These are phyloP conservation scores for Crassisporium funariophilum DNA, from an alignment of 768 basidiomycete genomes.

Conservation along the genomic window DNA sequence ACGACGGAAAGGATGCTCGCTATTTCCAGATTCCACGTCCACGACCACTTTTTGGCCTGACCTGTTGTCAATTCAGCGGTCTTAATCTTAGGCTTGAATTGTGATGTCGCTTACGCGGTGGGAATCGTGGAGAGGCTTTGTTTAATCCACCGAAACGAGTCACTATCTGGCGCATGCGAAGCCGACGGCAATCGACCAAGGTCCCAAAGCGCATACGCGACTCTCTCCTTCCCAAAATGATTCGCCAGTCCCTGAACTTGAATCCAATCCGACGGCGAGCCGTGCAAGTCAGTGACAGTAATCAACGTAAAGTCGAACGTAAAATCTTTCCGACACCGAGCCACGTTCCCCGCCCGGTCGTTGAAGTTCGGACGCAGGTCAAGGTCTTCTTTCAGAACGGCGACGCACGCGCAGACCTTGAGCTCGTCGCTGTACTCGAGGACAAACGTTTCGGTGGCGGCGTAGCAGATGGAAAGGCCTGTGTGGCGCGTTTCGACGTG, in stretches of 20 bases:
- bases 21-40: not conserved
- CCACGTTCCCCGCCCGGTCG: not conserved
- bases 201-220: not conserved
- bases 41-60: not conserved
- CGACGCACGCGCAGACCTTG: not conserved
- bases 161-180: not conserved
- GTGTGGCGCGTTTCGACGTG: not conserved
- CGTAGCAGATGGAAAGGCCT: not conserved
- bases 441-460: not conserved
- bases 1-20: not conserved
- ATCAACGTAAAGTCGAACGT: not conserved
- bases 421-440: not conserved
- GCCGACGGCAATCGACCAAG: not conserved
- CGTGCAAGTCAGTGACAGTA: not conserved
- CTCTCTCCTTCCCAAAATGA: not conserved
- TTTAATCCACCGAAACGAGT: not conserved
- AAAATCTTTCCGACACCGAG: not conserved
- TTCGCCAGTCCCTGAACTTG: not conserved
- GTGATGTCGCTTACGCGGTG: not conserved
- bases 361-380: not conserved
- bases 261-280: not conserved
- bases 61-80: not conserved
- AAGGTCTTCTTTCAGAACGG: not conserved
- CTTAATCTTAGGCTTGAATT: not conserved
- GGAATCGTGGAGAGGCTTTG: not conserved